A percentile compares a stretch with the other conserved stretches of the same genome.
phyloP scores from a whole-genome alignment of 371 early-diverging fungal genomes.

The Mucor irregularis region DNA sequence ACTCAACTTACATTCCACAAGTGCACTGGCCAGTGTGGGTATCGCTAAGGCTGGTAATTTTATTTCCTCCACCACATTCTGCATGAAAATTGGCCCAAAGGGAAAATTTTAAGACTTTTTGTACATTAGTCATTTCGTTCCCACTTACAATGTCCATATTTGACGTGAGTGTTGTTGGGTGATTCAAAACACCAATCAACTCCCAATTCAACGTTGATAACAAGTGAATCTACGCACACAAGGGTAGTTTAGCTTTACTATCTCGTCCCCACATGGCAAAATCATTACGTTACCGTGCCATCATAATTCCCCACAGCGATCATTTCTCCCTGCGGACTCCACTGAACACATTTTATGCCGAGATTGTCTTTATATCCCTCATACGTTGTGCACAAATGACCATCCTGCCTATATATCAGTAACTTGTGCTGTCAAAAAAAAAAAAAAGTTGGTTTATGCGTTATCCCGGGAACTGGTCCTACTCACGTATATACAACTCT shows the following conservation, averaged over 20 bases:
- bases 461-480: background rate
- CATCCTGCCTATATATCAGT: slow-evolving; percentile 70
- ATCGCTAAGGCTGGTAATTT: background rate
- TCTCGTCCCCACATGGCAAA: background rate
- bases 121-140: background rate
- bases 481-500: slow-evolving; percentile 54
- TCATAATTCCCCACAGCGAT: slow-evolving; percentile 83
- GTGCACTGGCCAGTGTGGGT: background rate
- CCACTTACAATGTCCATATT: background rate
- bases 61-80: slow-evolving; percentile 2
- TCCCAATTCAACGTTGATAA: slow-evolving; percentile 31
- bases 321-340: slow-evolving; percentile 77
- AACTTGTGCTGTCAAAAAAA: slow-evolving; percentile 57
- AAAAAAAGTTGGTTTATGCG: background rate
- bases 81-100: too few species aligned
- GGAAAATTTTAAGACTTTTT: background rate
- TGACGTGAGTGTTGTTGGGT: slow-evolving; percentile 5
- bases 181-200: slow-evolving; percentile 25
- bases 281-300: slow-evolving; percentile 54
- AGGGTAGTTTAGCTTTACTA: background rate
- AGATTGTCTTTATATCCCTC: slow-evolving; percentile 63
- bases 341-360: slow-evolving; percentile 69
- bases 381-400: slow-evolving; percentile 52
- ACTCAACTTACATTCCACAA: background rate
- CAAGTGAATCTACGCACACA: slow-evolving; percentile 14